Conservation (phyloP, 352 stramenopile genomes). For the Phytophthora cactorum region DNA sequence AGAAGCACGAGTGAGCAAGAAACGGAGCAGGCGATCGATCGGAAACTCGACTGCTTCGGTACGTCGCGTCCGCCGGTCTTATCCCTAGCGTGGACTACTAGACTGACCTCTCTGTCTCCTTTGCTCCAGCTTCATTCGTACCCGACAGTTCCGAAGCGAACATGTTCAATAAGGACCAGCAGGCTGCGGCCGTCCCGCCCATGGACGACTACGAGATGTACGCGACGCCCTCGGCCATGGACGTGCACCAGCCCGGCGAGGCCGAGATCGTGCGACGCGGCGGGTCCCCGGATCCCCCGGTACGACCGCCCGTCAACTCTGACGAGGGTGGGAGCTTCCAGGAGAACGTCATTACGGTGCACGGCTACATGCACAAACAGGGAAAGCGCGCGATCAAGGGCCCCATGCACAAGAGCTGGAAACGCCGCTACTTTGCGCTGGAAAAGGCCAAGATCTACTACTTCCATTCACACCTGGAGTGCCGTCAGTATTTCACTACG, state of each 20-base stretch:
- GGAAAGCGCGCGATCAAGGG: constrained; percentile 88
- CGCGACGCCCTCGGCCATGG: constrained; percentile 59
- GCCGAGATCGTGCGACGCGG: constrained; percentile 65
- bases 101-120: not conserved
- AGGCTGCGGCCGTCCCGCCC: constrained; percentile 31
- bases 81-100: not conserved
- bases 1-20: constrained; percentile 46
- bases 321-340: constrained; percentile 48
- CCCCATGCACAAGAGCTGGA: constrained; percentile 89
- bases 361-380: constrained; percentile 92
- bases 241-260: constrained; percentile 45
- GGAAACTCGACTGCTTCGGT: constrained; percentile 6
- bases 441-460: constrained; percentile 92
- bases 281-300: constrained; percentile 29
- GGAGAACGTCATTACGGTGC: constrained; percentile 89
- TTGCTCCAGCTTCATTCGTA: constrained; percentile 29
- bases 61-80: not conserved
- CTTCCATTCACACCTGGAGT: constrained; percentile 87
- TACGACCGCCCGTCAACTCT: constrained; percentile 46
- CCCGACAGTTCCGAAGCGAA: constrained; percentile 5
- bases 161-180: constrained; percentile 70
- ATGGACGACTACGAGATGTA: constrained; percentile 72
- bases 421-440: constrained; percentile 85
- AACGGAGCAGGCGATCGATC: constrained; percentile 11
- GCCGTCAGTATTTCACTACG: constrained; percentile 87